These are phyloP conservation scores for Talaromyces trachyspermus DNA, from an alignment of 495 filamentous ascomycete species.

Conservation along the genomic window DNA sequence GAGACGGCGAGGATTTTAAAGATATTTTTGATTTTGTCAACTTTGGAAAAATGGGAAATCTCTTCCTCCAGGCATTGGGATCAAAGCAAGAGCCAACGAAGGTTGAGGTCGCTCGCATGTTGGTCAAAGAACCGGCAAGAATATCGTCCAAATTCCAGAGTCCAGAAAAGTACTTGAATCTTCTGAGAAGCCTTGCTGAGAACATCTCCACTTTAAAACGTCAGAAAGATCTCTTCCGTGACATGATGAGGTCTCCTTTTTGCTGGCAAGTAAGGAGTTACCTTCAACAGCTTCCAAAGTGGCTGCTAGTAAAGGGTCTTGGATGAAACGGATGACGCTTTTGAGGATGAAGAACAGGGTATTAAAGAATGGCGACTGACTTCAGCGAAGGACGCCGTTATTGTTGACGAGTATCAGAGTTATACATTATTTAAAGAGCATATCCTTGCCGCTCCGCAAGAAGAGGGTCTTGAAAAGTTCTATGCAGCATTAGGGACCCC, in stretches of 20 bases:
- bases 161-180: conserved; percentile 74
- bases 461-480: conserved; percentile 77
- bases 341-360: conserved; percentile 60
- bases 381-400: conserved; percentile 59
- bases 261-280: conserved; percentile 75
- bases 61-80: conserved; percentile 78
- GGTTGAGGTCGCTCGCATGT: conserved; percentile 68
- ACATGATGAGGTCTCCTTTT: conserved; percentile 68
- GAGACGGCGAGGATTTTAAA: conserved; percentile 64
- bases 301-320: conserved; percentile 9
- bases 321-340: conserved; percentile 39
- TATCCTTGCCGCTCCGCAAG: conserved; percentile 77
- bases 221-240: conserved; percentile 66
- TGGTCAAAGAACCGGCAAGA: conserved; percentile 70
- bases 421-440: conserved; percentile 77
- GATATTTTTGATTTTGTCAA: conserved; percentile 97
- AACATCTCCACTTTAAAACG: conserved; percentile 59
- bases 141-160: conserved; percentile 71
- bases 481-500: conserved; percentile 52
- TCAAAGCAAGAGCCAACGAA: conserved; percentile 87
- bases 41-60: conserved; percentile 79
- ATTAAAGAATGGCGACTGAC: conserved; percentile 74
- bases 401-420: conserved; percentile 79
- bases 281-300: conserved; percentile 33
- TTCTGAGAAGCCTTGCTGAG: conserved; percentile 71